A percentile compares a stretch with the other conserved stretches of the same genome.
Evolutionary conservation across 805 yeast genomes (phyloP).

Genomic region (Ogataea nitratoaversa): DNA sequence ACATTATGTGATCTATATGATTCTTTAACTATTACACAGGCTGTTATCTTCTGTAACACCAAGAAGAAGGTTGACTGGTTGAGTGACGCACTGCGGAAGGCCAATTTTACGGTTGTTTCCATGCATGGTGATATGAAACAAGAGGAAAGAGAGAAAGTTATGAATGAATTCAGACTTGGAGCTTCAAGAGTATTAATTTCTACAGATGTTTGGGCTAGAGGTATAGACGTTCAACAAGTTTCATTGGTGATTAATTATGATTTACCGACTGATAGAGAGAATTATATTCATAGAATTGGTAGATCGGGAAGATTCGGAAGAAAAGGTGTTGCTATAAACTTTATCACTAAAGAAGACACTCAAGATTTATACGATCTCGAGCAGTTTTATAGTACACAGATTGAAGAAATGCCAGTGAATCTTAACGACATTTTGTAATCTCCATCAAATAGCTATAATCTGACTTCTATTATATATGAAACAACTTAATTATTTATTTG

Average conservation of each 20-base stretch:
- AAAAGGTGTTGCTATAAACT: slow-evolving; percentile 96
- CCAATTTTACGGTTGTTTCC: slow-evolving; percentile 86
- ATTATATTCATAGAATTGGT: slow-evolving; percentile 96
- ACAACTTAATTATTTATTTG: neutral
- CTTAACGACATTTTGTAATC: slow-evolving; percentile 22
- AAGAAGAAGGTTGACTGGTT: slow-evolving; percentile 90
- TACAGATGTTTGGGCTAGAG: slow-evolving; percentile 96
- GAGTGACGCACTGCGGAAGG: slow-evolving; percentile 64
- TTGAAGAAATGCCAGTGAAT: slow-evolving; percentile 83
- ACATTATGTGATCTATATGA: slow-evolving; percentile 93
- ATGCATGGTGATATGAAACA: slow-evolving; percentile 97
- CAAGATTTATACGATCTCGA: slow-evolving; percentile 79
- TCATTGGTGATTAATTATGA: slow-evolving; percentile 93
- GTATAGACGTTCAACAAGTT: slow-evolving; percentile 97
- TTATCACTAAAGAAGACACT: slow-evolving; percentile 77
- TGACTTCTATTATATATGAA: neutral
- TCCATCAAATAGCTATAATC: too few relatives aligned
- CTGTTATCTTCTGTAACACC: slow-evolving; percentile 96
- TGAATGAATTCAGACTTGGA: slow-evolving; percentile 95
- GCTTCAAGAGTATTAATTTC: slow-evolving; percentile 88
- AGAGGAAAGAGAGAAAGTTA: slow-evolving; percentile 87
- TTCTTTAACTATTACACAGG: slow-evolving; percentile 92
- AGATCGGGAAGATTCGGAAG: slow-evolving; percentile 98
- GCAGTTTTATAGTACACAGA: slow-evolving; percentile 82
- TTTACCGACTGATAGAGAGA: slow-evolving; percentile 84